Base-by-base conservation (phyloP, 371 early-diverging fungal species). In the Syncephalastrum racemosum region DNA sequence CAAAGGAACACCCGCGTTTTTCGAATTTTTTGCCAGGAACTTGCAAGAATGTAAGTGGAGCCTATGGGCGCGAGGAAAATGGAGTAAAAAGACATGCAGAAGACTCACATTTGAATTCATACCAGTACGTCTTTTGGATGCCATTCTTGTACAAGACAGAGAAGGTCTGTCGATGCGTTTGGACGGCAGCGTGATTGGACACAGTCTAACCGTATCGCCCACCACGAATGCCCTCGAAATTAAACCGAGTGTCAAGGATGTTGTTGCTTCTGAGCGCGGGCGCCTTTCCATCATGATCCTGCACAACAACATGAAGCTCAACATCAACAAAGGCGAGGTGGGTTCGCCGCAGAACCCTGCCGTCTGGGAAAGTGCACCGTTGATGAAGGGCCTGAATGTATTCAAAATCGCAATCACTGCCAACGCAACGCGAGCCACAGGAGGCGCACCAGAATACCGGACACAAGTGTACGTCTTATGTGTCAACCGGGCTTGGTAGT, bases 391-490 rank as follows among this genome's bases (percentile, higher is more conserved):
- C 4, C 46, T 68, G 22, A 77, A 77, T 49, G 54, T 59, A 3
- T 54, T 73, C 50, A 73, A 73, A 46, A 67, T 77, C 31, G 68
- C 60, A 14, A 45, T 76, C 8, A 68, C 70, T 2, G 73, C 70
- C 4, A 76, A 76, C 18, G 42, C 64, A 12, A 68, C 73, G n/a
- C 56, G 43, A 60, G 13, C 59, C 3, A 31, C 36, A 31, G 36
- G 36, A 31, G 27, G 46, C 24, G 47, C 40, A 22, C 65, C 77
- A 12, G 77, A 76, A 24, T 72, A 63, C 41, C 62, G 62, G 41
- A 68, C 67, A 15, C 68, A 76, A 55, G 56, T 59, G 4, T 76
- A 76, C 54, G 59, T 70, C 56, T 24, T 76, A 16, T 76, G 72
- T 66, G 51, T 76, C 46, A 66, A 62, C 5, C 68, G 60, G 39